Percentiles rank a stretch among this genome's conserved stretches.
These are phyloP conservation scores for Lodderomyces metapsilosis DNA, from an alignment of 1,139 yeast species.

Conservation along the genomic window DNA sequence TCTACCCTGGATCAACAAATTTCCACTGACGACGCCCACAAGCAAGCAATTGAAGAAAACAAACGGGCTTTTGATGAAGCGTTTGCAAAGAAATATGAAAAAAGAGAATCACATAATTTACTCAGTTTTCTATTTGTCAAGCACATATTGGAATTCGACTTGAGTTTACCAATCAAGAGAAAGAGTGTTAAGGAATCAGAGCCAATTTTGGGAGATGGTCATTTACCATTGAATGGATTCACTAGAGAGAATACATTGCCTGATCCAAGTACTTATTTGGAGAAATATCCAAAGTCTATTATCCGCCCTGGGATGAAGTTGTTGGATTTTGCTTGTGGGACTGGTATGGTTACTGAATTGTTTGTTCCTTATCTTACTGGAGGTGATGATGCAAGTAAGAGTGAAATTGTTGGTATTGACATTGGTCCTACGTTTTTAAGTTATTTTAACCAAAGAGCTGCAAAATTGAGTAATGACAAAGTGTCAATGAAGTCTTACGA, in stretches of 20 bases:
- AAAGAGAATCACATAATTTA: slow-evolving; percentile 17
- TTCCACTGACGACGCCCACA: slow-evolving; percentile 10
- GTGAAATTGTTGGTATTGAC: slow-evolving; percentile 36
- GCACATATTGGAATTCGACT: slow-evolving; percentile 22
- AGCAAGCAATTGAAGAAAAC: slow-evolving; percentile 27
- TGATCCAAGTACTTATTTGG: slow-evolving; percentile 12
- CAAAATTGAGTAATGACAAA: slow-evolving; percentile 6
- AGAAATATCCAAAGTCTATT: slow-evolving; percentile 15
- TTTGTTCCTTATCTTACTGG: slow-evolving; percentile 29
- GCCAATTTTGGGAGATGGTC: slow-evolving; percentile 19
- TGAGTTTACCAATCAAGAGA: slow-evolving; percentile 12
- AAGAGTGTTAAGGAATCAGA: slow-evolving; percentile 16
- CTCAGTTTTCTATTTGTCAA: slow-evolving; percentile 22
- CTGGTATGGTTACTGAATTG: slow-evolving; percentile 35
- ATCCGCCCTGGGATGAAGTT: slow-evolving; percentile 27
- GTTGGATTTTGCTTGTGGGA: slow-evolving; percentile 48
- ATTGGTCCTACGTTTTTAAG: slow-evolving; percentile 31
- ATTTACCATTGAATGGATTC: slow-evolving; percentile 15
- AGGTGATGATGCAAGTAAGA: slow-evolving; percentile 7
- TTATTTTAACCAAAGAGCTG: slow-evolving; percentile 20
- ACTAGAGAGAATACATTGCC: slow-evolving; percentile 16
- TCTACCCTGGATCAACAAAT: too few relatives aligned
- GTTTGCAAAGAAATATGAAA: slow-evolving; percentile 25
- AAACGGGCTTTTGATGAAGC: slow-evolving; percentile 20
- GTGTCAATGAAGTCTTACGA: slow-evolving; percentile 17